A percentile compares a stretch with the other conserved stretches of the same genome.
Conservation (phyloP, 179 eudicot genomes). For the Spergularia azorica region DNA sequence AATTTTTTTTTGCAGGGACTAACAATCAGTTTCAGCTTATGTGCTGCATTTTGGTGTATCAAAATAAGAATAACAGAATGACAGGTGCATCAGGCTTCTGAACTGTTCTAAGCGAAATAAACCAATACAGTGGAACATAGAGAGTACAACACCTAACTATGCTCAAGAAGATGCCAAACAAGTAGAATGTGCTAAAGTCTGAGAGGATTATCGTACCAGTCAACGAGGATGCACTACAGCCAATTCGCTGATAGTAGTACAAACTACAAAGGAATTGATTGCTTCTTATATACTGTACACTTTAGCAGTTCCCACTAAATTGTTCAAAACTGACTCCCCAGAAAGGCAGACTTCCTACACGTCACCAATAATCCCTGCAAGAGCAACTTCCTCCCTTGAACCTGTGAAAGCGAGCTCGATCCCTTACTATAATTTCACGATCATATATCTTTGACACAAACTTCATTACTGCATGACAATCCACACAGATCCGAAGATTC, state of each 20-base stretch:
- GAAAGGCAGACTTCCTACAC: neutral
- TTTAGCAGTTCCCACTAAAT: neutral
- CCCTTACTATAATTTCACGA: constrained; percentile 79
- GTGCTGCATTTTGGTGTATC: neutral
- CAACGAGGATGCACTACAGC: neutral
- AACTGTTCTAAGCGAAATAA: neutral
- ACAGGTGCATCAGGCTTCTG: neutral
- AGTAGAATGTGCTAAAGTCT: neutral
- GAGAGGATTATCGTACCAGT: neutral
- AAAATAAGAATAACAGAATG: neutral
- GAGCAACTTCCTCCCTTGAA: constrained; percentile 80
- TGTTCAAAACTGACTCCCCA: neutral
- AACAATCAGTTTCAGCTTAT: neutral
- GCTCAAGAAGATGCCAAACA: neutral
- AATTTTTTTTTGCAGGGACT: neutral
- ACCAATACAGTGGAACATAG: neutral
- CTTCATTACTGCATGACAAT: constrained; percentile 84
- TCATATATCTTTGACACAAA: constrained; percentile 65
- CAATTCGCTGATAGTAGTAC: neutral
- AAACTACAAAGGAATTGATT: no score
- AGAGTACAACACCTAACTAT: neutral
- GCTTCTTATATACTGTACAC: no score
- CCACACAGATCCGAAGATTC: constrained; percentile 88
- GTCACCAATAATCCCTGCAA: constrained; percentile 83
- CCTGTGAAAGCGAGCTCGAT: constrained; percentile 77